A percentile compares a stretch with the other conserved stretches of the same genome.
Conservation (phyloP, 768 basidiomycete species). For the Suillus subaureus region DNA sequence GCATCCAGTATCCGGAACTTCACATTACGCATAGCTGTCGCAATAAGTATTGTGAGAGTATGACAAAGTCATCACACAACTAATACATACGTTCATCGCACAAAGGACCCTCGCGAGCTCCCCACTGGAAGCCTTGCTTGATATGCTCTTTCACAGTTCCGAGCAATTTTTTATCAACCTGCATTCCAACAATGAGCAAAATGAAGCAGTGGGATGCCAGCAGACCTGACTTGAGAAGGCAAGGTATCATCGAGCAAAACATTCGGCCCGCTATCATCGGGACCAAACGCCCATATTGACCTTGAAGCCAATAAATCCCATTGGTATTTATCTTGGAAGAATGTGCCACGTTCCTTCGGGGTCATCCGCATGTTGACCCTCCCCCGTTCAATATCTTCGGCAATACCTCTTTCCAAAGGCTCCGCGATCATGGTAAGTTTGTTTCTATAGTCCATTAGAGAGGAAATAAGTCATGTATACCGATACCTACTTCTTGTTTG, state of each 20-base stretch:
- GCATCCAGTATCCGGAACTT: conserved; percentile 97
- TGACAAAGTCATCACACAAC: neutral
- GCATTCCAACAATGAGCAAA: conserved; percentile 10
- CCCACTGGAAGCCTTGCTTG: conserved; percentile 99
- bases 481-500: conserved; percentile 91
- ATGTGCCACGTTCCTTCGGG: conserved; percentile 90
- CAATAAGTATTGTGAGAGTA: conserved; percentile 4
- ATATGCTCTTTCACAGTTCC: conserved; percentile 91
- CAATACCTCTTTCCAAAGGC: conserved; percentile 92
- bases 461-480: conserved; percentile 5
- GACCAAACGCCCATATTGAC: conserved; percentile 99
- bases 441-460: conserved; percentile 60
- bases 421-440: conserved; percentile 99
- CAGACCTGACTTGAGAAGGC: conserved; percentile 74
- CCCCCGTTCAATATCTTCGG: conserved; percentile 94
- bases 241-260: conserved; percentile 94
- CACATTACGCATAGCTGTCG: conserved; percentile 93
- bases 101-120: conserved; percentile 93
- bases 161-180: conserved; percentile 94
- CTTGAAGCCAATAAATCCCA: conserved; percentile 98
- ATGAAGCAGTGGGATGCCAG: neutral
- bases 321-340: conserved; percentile 96
- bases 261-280: conserved; percentile 94
- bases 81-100: conserved; percentile 95
- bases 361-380: conserved; percentile 94